Base-by-base conservation (phyloP, 345 rosid genomes). In the Heritiera fomes region DNA sequence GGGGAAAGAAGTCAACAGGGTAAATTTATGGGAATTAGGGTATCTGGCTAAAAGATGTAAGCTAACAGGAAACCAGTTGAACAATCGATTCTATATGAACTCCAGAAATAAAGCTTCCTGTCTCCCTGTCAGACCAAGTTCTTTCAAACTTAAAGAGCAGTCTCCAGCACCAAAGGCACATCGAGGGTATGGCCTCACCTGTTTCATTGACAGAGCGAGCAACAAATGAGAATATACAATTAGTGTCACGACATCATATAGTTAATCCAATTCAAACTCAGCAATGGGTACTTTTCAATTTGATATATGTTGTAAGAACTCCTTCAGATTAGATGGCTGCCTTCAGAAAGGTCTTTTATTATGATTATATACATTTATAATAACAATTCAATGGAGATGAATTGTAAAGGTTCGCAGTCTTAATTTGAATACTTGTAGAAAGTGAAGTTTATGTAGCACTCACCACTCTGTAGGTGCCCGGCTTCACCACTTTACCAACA, bases 61-160 rank as follows among this genome's bases (percentile, higher is more conserved):
- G 62, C 30, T 53, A 28, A 34, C 38, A 34, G 38, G 40, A 17
- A 52, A 32, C 38, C 0, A 71, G 63, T 14, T 2, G 11, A 52
- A 52, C 14, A 9, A 13, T 52, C 32, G 17, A 75, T 52, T 65
- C 82, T 93, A 90, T 75, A 87, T 83, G 77, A 87, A 75, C 85
- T 93, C 98, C 70, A 95, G 85, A 81, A 89, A 95, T 84, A 95
- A 78, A 12, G 89, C 91, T 89, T 91, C 98, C 79, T 91, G 97
- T 80, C 90, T 93, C 83, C 88, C 86, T 59, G 90, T 87, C 73
- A 95, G 88, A 71, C 97, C 97, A 52, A 89, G 84, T 75, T 87
- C 92, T 69, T 84, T 84, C 75, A 95, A 86, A 78, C 91, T 91
- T 64, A 76, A 87, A 64, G 86, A 76, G 82, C 89, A 77, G 58